Percentiles rank a stretch among this genome's conserved stretches.
Conservation (phyloP, 768 basidiomycete species). For the Mycena haematopus region DNA sequence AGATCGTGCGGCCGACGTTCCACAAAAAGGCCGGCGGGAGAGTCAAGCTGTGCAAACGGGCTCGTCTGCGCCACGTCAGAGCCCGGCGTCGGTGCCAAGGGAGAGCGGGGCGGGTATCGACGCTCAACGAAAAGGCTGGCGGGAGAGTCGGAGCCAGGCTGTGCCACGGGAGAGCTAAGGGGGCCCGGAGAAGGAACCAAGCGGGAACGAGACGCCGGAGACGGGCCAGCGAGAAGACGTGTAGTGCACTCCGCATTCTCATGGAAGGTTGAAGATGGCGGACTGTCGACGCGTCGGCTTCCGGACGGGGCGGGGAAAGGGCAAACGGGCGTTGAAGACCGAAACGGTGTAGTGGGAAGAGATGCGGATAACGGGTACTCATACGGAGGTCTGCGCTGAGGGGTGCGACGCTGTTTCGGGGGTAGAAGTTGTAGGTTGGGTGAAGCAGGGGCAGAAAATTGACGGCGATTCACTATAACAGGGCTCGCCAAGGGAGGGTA, state of each 20-base stretch:
- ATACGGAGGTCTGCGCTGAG: slow-evolving; percentile 14
- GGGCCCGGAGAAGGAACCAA: not conserved
- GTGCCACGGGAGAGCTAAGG: not conserved
- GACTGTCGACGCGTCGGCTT: not conserved
- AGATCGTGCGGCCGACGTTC: not conserved
- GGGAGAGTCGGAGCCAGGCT: not conserved
- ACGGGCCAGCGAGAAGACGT: slow-evolving; percentile 9
- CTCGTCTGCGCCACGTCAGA: not conserved
- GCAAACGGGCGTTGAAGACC: slow-evolving; percentile 10
- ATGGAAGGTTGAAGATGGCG: not conserved
- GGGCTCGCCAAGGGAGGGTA: not conserved
- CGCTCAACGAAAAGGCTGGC: not conserved
- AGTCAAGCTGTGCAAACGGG: not conserved
- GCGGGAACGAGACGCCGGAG: not conserved
- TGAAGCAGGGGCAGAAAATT: slow-evolving; percentile 5
- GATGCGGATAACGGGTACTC: slow-evolving; percentile 7
- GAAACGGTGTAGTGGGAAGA: slow-evolving; percentile 4
- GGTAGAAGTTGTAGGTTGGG: slow-evolving; percentile 22
- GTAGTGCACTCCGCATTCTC: not conserved
- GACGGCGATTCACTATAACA: not conserved
- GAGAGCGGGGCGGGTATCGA: not conserved
- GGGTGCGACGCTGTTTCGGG: slow-evolving; percentile 18
- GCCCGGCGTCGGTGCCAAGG: not conserved
- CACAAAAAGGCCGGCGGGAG: not conserved
- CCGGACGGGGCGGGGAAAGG: not conserved